phyloP scores from a whole-genome alignment of 192 early-diverging fungal species.

The Linnemannia zychae region DNA sequence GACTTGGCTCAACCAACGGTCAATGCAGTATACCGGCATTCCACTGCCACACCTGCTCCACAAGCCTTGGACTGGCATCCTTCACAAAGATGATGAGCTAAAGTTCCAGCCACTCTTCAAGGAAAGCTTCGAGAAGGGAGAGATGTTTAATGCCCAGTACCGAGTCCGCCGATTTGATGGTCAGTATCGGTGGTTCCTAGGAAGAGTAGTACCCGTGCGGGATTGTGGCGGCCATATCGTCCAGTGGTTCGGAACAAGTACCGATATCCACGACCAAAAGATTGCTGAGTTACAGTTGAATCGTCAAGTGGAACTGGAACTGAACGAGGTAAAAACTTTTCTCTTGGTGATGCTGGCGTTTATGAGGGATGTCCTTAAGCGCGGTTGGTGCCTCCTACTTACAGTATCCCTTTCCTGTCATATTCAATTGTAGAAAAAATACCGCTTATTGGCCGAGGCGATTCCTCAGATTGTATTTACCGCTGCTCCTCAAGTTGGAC shows the following conservation, averaged over 20 bases:
- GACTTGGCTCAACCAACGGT: slow-evolving; percentile 69
- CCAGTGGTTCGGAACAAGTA: slow-evolving; percentile 71
- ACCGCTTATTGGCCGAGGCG: slow-evolving; percentile 67
- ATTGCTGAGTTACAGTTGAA: slow-evolving; percentile 58
- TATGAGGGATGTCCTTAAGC: not conserved
- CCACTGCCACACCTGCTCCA: slow-evolving; percentile 60
- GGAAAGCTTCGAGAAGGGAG: slow-evolving; percentile 60
- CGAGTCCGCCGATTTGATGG: slow-evolving; percentile 67
- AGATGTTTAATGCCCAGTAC: slow-evolving; percentile 66
- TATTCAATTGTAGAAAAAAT: slow-evolving; percentile 57
- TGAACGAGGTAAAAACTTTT: slow-evolving; percentile 65
- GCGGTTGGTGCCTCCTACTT: not conserved
- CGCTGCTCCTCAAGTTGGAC: slow-evolving; percentile 59
- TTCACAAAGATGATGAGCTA: slow-evolving; percentile 65
- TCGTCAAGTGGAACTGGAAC: slow-evolving; percentile 65
- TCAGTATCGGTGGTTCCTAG: slow-evolving; percentile 67
- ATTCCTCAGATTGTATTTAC: slow-evolving; percentile 75
- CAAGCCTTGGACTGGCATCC: slow-evolving; percentile 56
- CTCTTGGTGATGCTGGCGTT: too few relatives aligned
- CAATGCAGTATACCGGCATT: slow-evolving; percentile 63
- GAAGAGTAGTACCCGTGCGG: slow-evolving; percentile 64
- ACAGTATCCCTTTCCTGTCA: not conserved
- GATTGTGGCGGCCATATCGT: slow-evolving; percentile 66
- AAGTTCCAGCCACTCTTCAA: slow-evolving; percentile 59
- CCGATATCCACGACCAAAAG: slow-evolving; percentile 70